Conservation (phyloP, 176 grass and related monocot genomes). For the Leersia perrieri region DNA sequence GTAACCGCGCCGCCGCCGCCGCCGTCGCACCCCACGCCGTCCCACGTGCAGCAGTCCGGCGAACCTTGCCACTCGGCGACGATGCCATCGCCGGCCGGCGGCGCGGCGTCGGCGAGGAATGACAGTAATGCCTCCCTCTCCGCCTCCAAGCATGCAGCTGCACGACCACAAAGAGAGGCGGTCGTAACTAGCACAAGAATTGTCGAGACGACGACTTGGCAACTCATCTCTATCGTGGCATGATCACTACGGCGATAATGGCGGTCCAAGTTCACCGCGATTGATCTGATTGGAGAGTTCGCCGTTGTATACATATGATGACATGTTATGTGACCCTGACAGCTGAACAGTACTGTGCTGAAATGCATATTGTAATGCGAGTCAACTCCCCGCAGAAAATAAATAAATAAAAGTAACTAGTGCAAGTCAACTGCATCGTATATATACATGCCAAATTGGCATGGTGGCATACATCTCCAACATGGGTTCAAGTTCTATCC, state of each 20-base stretch:
- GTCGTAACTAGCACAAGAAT: neutral
- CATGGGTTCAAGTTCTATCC: too few relatives aligned
- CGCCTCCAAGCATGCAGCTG: conserved; percentile 26
- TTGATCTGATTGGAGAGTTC: neutral
- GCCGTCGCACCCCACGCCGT: conserved; percentile 38
- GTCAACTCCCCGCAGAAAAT: too few relatives aligned
- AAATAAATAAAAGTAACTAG: too few relatives aligned
- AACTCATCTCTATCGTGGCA: conserved; percentile 1
- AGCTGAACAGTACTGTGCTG: too few relatives aligned
- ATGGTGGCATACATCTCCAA: too few relatives aligned
- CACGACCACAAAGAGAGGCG: neutral
- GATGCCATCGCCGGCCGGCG: neutral
- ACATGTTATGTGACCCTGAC: neutral
- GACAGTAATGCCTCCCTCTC: conserved; percentile 42
- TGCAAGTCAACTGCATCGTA: conserved; percentile 29
- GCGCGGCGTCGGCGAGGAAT: conserved; percentile 37
- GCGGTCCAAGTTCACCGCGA: neutral
- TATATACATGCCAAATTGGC: neutral
- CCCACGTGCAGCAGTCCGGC: conserved; percentile 55
- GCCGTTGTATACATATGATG: neutral
- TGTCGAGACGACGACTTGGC: neutral
- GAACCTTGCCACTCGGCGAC: conserved; percentile 23
- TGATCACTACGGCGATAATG: neutral
- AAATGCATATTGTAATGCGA: neutral
- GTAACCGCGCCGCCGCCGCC: conserved; percentile 6